Evolutionary conservation across 305 asterid genomes (phyloP), one percentile per base, ranked within the genome.

Genomic region (Fraxinus paxiana): DNA sequence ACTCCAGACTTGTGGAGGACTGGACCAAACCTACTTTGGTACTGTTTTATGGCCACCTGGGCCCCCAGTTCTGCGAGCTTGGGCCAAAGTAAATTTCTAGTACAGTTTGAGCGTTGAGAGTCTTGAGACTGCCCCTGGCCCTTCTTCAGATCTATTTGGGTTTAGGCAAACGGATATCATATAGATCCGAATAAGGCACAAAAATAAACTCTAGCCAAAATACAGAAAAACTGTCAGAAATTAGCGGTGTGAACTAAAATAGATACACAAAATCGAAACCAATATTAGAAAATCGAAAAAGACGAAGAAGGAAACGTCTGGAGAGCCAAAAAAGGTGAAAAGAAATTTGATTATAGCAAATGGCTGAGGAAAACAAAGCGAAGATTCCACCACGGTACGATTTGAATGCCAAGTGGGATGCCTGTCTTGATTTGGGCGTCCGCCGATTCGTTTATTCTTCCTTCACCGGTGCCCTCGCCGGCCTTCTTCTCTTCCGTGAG

Each of bases 381-480:
- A 84, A 71, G 83, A 75, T 89, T 83, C 92, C 94, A 26, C 82
- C 89, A 26, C 83, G 86, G 54, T 89, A 90, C 88, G 91, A 95
- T 86, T 83, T 92, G 90, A 87, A 92, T 81, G 93, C 97, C 10
- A 95, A 92, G 81, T 93, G 98, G 99, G 99, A 95, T 76, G 94
- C 95, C 22, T 93, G 91, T 69, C 87, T 92, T 83, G 97, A 93
- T 89, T 92, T 95, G 83, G 91, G 94, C 48, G 31, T 91, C 37
- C 97, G 97, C 79, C 96, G 96, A 37, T 87, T 92, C 82, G 91
- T 91, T 67, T 93, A 92, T 88, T 88, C 93, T 73, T 90, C 97
- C n/a, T 81, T 90, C 38, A 83, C 93, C 81, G 97, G 98, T 59
- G 93, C 93, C 61, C 87, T 90, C 77, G 79, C 94, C 73, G 97